phyloP scores from a whole-genome alignment of 148 eudicot genomes.

The Hydrangea macrophylla region DNA sequence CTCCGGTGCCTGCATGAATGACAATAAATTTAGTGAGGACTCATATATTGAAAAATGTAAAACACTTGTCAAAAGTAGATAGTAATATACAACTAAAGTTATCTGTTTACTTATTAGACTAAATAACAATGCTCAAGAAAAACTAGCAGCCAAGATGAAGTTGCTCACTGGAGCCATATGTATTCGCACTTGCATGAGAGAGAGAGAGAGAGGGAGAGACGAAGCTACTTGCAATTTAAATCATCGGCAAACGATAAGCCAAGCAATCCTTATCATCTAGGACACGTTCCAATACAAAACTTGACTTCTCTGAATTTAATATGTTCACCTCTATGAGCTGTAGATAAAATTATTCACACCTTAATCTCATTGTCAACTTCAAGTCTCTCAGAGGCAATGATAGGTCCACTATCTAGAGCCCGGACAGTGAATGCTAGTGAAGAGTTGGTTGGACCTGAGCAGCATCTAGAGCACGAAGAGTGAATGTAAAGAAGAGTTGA shows the following conservation, averaged over 20 bases:
- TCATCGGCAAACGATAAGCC: neutral
- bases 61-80: slow-evolving; percentile 5
- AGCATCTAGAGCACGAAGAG: no score
- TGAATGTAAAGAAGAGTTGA: no score
- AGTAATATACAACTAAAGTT: neutral
- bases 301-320: no score
- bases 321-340: no score
- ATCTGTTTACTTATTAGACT: neutral
- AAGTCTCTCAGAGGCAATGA: slow-evolving; percentile 64
- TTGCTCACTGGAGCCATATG: no score
- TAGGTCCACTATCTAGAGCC: slow-evolving; percentile 89
- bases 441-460: no score
- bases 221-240: neutral
- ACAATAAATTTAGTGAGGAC: slow-evolving; percentile 2
- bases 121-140: neutral
- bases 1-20: slow-evolving; percentile 89
- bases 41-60: neutral
- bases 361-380: slow-evolving; percentile 67
- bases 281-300: no score
- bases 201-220: neutral
- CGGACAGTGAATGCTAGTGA: slow-evolving; percentile 89
- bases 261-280: neutral
- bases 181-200: no score
- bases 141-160: neutral
- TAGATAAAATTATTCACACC: no score